Evolutionary conservation across 2,329 filamentous ascomycete genomes (phyloP), one percentile per base, ranked within the genome.

Genomic region (Westerdykella sp.): DNA sequence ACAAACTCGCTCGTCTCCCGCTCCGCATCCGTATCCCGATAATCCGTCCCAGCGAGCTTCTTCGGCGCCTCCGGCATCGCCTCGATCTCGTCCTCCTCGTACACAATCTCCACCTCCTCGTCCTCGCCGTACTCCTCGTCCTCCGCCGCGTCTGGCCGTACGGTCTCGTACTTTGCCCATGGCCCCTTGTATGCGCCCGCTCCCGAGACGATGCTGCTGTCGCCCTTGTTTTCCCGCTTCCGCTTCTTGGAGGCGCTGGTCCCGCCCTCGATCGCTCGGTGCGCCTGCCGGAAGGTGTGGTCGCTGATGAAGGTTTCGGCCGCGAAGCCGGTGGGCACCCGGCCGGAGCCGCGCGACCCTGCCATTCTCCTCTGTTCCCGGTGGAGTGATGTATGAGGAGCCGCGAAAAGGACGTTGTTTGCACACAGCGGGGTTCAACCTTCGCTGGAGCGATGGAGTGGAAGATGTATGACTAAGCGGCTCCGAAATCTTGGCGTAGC

Each of bases 281-380:
- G 90, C 51, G 93, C 89, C 59, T 80, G 80, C 54, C 87, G 81
- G 65, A 98, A 98, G 1, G 87, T 89, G 50, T 91, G 81, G 60
- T 97, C 93, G 66, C 87, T 95, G 51, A 98, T 81, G 54, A 80
- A 86, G 0, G 86, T 89, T 68, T 98, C 91, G 55, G 93, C 79
- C 2, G 93, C 93, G 57, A 80, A 84, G 10, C 93, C 93, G 0
- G 93, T 96, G 2, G 73, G 73, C 10, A 76, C 71, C 46, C 66
- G 67, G 43, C 73, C 72, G 11, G 57, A 44, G 15, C 54, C 51
- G 45, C 44, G 22, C 21, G 38, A 39, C 31, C 22, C 34, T 34
- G 38, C 21, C 9, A 12, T 21, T 9, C 7, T 28, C 9, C 11
- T 5, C 4, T 21, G 25, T 28, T 28, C 7, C 9, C 2, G 4